Conservation (phyloP, 75 land plant species). For the Pinus albicaulis region DNA sequence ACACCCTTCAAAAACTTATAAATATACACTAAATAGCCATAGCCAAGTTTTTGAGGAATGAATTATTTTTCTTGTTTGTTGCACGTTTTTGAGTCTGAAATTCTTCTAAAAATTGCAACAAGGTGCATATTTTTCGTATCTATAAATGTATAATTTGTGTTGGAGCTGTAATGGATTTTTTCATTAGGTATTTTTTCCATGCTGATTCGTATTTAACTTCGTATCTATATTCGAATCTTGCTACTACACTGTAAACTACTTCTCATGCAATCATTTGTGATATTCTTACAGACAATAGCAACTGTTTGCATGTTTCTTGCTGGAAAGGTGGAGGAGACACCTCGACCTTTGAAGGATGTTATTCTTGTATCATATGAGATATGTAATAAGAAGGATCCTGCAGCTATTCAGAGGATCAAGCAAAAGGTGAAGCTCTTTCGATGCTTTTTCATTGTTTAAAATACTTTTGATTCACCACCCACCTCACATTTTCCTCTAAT, state of each 20-base stretch:
- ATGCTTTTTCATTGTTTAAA: neutral
- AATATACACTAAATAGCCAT: too few relatives aligned
- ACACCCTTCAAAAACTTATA: too few relatives aligned
- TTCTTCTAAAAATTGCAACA: too few relatives aligned
- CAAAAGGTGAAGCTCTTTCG: slow-evolving; percentile 53
- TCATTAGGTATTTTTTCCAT: too few relatives aligned
- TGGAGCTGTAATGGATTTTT: too few relatives aligned
- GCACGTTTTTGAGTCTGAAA: too few relatives aligned
- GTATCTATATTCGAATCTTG: too few relatives aligned
- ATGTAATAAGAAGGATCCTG: slow-evolving; percentile 74
- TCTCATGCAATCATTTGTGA: neutral
- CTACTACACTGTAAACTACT: neutral
- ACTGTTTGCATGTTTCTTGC: slow-evolving; percentile 96
- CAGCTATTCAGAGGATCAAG: slow-evolving; percentile 73
- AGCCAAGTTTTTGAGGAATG: too few relatives aligned
- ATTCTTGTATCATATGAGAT: slow-evolving; percentile 78
- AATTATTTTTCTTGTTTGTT: too few relatives aligned
- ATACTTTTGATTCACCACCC: slow-evolving; percentile 1
- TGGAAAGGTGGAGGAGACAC: slow-evolving; percentile 95
- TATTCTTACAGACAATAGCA: slow-evolving; percentile 70
- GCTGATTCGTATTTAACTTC: too few relatives aligned
- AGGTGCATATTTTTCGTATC: too few relatives aligned
- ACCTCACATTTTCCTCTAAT: neutral
- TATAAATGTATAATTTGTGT: too few relatives aligned
- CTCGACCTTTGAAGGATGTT: slow-evolving; percentile 81